Evolutionary conservation across 805 yeast species (phyloP), one percentile per base, ranked within the genome.

Genomic region (Metschnikowia chrysomelidarum): DNA sequence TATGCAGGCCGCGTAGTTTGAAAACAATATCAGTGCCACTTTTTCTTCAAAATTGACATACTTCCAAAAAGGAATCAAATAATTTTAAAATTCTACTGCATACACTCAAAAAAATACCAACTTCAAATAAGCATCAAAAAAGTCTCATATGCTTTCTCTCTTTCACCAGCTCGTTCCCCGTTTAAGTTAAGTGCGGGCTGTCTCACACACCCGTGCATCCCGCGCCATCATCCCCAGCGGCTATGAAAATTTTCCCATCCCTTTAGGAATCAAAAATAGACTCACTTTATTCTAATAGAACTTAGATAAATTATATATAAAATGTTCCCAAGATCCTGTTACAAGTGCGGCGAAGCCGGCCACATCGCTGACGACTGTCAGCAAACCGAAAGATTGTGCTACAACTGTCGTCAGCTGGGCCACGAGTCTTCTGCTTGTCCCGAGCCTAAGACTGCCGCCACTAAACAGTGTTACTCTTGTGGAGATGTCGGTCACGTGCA

Each of bases 381-480:
- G 46, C 89, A 87, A 66, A 72, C 80, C 43, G 89, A 83, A 63
- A 81, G 89, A 70, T 72, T 87, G 59, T 87, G 96, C 69, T 87
- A 87, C 83, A 87, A 87, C 79, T 87, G 96, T 67, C 85, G 82
- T 60, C 75, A 82, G 63, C 82, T 94, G 42, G 93, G 93, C 47
- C 96, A 87, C 64, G 89, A 86, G 64, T 85, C 93, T 36, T 75
- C 78, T 51, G 94, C 84, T 47, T 88, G 97, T 67, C 83, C 93
- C 28, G 80, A 80, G 57, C 95, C 95, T 59, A 85, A 82, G 65
- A 88, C 87, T 64, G 76, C 84, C 49, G 78, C 79, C 51, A 78
- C 78, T 62, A 88, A 88, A 67, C 88, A 88, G 64, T 88, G 97
- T 67, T 88, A 84, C 81, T 83, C 83, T 64, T 88, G 97, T 69